Percentiles rank a stretch among this genome's conserved stretches.
phyloP scores from a whole-genome alignment of 345 rosid species.

The Eucalyptus leucophloia region DNA sequence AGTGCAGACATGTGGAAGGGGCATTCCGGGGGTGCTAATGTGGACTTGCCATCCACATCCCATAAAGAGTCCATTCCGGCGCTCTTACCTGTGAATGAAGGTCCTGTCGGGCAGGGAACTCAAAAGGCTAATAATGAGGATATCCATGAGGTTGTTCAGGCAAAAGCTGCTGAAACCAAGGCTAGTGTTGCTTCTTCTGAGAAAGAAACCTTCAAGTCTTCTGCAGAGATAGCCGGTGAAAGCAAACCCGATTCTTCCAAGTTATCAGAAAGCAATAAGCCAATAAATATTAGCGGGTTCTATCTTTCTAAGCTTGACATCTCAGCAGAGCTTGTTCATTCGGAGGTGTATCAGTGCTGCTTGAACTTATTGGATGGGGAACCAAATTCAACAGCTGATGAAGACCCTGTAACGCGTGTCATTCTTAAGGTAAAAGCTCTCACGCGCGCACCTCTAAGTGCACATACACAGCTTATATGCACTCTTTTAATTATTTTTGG shows the following conservation, averaged over 20 bases:
- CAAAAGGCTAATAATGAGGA: slow-evolving; percentile 25
- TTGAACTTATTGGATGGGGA: slow-evolving; percentile 25
- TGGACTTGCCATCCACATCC: slow-evolving; percentile 40
- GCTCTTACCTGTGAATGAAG: slow-evolving; percentile 41
- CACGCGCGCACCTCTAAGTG: background rate
- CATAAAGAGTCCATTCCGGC: slow-evolving; percentile 45
- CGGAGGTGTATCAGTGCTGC: slow-evolving; percentile 44
- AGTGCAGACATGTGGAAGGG: slow-evolving; percentile 70
- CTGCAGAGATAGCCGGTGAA: slow-evolving; percentile 16
- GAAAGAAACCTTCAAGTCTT: slow-evolving; percentile 20
- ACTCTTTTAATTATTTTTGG: background rate
- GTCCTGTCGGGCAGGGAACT: slow-evolving; percentile 24
- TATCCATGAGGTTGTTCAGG: slow-evolving; percentile 10
- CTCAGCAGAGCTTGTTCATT: slow-evolving; percentile 60
- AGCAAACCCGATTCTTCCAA: slow-evolving; percentile 22
- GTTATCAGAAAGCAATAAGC: slow-evolving; percentile 6
- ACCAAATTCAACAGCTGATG: slow-evolving; percentile 19
- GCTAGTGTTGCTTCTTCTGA: slow-evolving; percentile 25
- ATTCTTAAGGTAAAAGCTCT: slow-evolving; percentile 43
- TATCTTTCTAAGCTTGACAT: slow-evolving; percentile 88
- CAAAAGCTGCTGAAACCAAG: slow-evolving; percentile 35
- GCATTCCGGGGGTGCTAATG: slow-evolving; percentile 52
- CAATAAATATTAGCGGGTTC: slow-evolving; percentile 9
- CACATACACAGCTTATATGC: background rate
- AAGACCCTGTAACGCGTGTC: slow-evolving; percentile 28